Percentiles rank a stretch among this genome's conserved stretches.
These are phyloP conservation scores for Hymenotorrendiella dingleyae DNA, from an alignment of 2,329 filamentous ascomycete genomes.

Conservation along the genomic window DNA sequence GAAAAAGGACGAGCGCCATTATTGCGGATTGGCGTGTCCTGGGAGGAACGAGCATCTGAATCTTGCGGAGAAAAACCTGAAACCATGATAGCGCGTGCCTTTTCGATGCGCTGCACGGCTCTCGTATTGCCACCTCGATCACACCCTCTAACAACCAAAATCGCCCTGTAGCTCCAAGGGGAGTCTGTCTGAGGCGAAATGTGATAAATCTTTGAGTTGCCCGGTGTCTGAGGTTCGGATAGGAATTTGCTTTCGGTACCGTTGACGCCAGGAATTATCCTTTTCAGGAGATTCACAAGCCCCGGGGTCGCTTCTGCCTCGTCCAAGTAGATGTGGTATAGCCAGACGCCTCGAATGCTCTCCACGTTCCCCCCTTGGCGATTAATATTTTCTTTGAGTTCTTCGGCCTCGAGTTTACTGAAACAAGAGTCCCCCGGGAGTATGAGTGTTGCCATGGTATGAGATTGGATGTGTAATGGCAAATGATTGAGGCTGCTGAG, in stretches of 20 bases:
- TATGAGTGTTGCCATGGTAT: slow-evolving; percentile 18
- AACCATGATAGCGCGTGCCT: slow-evolving; percentile 72
- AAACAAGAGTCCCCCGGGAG: slow-evolving; percentile 27
- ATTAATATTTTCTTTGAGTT: slow-evolving; percentile 21
- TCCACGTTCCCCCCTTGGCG: slow-evolving; percentile 7
- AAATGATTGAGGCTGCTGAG: too few species aligned
- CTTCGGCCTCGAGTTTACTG: slow-evolving; percentile 26
- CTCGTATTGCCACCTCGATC: slow-evolving; percentile 62
- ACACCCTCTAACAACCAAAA: slow-evolving; percentile 88
- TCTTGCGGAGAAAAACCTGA: slow-evolving; percentile 52
- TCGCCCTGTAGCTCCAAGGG: slow-evolving; percentile 96
- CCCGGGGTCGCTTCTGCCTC: slow-evolving; percentile 11
- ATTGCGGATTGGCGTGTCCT: too few species aligned
- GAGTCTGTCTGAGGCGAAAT: slow-evolving; percentile 81
- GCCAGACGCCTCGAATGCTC: slow-evolving; percentile 7
- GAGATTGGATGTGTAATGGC: too few species aligned
- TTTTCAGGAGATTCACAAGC: slow-evolving; percentile 13
- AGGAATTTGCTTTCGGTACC: slow-evolving; percentile 7
- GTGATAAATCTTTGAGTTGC: slow-evolving; percentile 39
- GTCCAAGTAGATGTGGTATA: neutral
- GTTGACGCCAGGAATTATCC: slow-evolving; percentile 21
- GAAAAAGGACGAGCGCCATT: too few species aligned
- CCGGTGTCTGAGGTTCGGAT: too few species aligned
- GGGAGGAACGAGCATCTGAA: slow-evolving; percentile 19
- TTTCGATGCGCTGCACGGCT: slow-evolving; percentile 76